Evolutionary conservation across 2,329 filamentous ascomycete genomes (phyloP), one percentile per base, ranked within the genome.

Genomic region (Torrubiellomyces zombiae): DNA sequence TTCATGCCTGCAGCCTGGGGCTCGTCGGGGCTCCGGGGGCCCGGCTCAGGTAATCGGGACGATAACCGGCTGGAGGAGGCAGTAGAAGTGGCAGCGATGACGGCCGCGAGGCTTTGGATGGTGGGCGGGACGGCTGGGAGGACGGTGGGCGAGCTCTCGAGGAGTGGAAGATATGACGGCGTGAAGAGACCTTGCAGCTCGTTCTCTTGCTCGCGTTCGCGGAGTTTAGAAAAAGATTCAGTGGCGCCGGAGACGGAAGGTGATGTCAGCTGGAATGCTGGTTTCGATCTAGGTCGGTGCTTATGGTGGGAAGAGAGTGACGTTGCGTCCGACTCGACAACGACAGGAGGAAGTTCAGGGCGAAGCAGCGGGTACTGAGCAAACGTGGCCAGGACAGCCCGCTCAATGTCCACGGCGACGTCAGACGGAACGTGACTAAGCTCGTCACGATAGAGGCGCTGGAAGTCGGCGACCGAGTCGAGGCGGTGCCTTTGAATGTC

Each of bases 101-200:
- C 23, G 21, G 28, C 16, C 16, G 10, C 13, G 19, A 17, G 10
- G 25, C 12, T 17, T 28, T 23, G 5, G 20, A 33, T 19, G 28
- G 29, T 30, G 24, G 38, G 27, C 20, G 35, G 24, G 18, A 33
- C 33, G 27, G 38, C 26, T 23, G 28, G 32, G 19, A 40, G 38
- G 21, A 37, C 32, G 28, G 33, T 30, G 23, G 39, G 38, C 29
- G 41, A 39, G 32, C 55, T 54, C 35, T 72, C 69, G 27, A 75
- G 58, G 28, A 75, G 51, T 21, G 69, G 68, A 28, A 76, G 56
- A 38, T 66, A 75, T 32, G 51, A 62, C 15, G 69, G 70, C 18
- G 63, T 73, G 40, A 75, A 75, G 30, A 75, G 48, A 32, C 69
- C 69, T 33, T 61, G 60, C 34, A 75, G 63, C 36, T 73, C 67